phyloP scores from a whole-genome alignment of 2,329 filamentous ascomycete genomes.

The Penicillium sp. region DNA sequence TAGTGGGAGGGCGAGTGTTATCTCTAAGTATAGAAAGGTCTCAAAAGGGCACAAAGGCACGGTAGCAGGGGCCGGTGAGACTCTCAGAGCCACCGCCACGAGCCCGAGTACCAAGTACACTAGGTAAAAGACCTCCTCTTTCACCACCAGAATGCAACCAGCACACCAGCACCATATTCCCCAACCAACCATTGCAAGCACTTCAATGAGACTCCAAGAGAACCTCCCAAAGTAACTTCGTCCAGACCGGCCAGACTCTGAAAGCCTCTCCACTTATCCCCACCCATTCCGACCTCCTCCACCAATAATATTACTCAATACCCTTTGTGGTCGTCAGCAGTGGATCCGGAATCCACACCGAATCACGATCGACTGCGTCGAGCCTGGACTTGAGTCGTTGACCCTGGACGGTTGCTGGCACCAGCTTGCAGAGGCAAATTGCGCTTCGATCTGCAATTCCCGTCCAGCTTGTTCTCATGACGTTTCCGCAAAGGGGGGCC shows the following conservation, averaged over 20 bases:
- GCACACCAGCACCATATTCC: not conserved
- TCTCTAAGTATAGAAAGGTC: slow-evolving; percentile 6
- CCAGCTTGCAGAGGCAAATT: slow-evolving; percentile 6
- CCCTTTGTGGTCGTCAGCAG: slow-evolving; percentile 33
- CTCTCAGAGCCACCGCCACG: not conserved
- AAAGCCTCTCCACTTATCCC: slow-evolving; percentile 14
- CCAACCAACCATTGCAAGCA: not conserved
- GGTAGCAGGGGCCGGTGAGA: not conserved
- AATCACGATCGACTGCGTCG: slow-evolving; percentile 32
- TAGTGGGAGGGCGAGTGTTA: not conserved
- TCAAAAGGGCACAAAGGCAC: not conserved
- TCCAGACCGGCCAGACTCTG: slow-evolving; percentile 25
- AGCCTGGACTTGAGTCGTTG: slow-evolving; percentile 25
- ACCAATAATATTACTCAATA: slow-evolving; percentile 19
- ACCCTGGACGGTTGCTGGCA: slow-evolving; percentile 2
- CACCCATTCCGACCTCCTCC: slow-evolving; percentile 23
- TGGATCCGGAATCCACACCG: slow-evolving; percentile 29
- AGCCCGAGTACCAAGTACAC: not conserved
- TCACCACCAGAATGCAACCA: slow-evolving; percentile 5
- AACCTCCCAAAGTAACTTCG: not conserved
- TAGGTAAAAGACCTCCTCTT: not conserved
- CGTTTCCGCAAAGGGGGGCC: slow-evolving; percentile 33
- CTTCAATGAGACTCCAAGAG: slow-evolving; percentile 4
- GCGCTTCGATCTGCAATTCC: slow-evolving; percentile 25
- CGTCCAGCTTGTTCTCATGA: slow-evolving; percentile 26